phyloP scores from a whole-genome alignment of 116 monocot genomes.

The Trichopus zeylanicus region DNA sequence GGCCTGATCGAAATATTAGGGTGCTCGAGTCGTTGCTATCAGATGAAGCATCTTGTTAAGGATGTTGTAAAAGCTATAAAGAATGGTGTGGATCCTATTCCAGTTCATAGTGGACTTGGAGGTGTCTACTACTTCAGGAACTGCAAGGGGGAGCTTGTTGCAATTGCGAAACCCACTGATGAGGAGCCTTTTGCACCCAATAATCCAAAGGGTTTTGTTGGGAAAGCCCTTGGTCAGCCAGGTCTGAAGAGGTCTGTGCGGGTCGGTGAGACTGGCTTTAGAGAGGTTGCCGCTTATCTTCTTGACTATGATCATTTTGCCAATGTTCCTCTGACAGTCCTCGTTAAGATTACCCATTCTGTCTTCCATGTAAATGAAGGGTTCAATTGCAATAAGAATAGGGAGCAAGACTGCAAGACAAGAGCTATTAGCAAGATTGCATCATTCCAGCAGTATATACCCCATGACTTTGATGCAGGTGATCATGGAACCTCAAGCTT shows the following conservation, averaged over 20 bases:
- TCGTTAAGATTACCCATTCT: conserved; percentile 79
- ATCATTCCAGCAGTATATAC: conserved; percentile 80
- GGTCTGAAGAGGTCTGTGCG: conserved; percentile 85
- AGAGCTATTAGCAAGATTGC: conserved; percentile 59
- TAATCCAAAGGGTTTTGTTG: conserved; percentile 84
- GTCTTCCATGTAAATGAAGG: conserved; percentile 70
- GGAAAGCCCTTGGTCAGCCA: conserved; percentile 83
- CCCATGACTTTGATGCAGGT: conserved; percentile 85
- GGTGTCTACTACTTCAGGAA: conserved; percentile 90
- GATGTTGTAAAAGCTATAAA: conserved; percentile 67
- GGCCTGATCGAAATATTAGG: conserved; percentile 66
- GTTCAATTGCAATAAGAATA: conserved; percentile 17
- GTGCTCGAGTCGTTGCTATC: conserved; percentile 35
- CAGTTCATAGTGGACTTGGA: conserved; percentile 66
- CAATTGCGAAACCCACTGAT: conserved; percentile 84
- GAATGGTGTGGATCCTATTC: conserved; percentile 61
- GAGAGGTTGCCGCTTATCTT: conserved; percentile 89
- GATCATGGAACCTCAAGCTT: conserved; percentile 86
- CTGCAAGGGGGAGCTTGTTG: conserved; percentile 42
- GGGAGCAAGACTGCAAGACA: conserved; percentile 13
- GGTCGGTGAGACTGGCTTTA: conserved; percentile 87
- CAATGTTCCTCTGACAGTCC: conserved; percentile 75
- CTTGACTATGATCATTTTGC: conserved; percentile 79
- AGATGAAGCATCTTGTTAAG: conserved; percentile 54
- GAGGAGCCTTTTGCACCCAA: conserved; percentile 96